Base-by-base conservation (phyloP, 1,284 basidiomycete species). In the Pholiota adiposa region DNA sequence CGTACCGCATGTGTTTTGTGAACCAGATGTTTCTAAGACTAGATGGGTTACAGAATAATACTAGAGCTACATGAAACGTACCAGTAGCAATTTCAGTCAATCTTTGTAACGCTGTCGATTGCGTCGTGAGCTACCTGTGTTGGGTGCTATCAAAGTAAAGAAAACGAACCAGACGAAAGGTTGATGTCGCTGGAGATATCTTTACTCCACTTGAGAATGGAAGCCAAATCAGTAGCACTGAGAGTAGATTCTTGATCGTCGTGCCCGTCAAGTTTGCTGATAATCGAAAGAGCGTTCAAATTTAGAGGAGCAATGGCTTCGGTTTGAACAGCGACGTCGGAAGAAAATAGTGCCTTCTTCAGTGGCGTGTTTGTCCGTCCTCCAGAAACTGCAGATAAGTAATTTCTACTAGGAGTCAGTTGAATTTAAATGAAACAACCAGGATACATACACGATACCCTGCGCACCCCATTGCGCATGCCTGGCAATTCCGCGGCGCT, bases 141-240 rank as follows among this genome's bases (percentile, higher is more conserved):
- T 27, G n/a, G 44, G 56, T 23, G 33, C 18, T 8, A n/a, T 27
- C 8, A 25, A 18, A 12, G 36, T 38, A 36, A 16, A n/a, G n/a
- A n/a, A 53, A 27, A 60, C 71, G 40, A 65, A 82, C 84, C 84
- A 58, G 83, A 83, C 34, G 82, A 83, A 27, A 90, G 70, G 65
- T 88, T 88, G 49, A 89, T 88, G 69, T 89, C 87, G 40, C 85
- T 83, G 0, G 87, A 88, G 19, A 90, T 89, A 59, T 88, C 86
- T 68, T 87, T 86, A 66, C 86, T 88, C 84, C 86, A 89, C 63
- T 84, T 86, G 38, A 88, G 75, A 51, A 88, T 88, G 0, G 84
- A 83, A 40, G 83, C 83, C 19, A 88, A 73, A 67, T 88, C 86
- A 44, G 81, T 75, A 19, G 85, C 85, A 53, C 78, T 79, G 43